Evolutionary conservation across 1,284 basidiomycete genomes (phyloP).

Genomic region (Ganoderma resinaceum): DNA sequence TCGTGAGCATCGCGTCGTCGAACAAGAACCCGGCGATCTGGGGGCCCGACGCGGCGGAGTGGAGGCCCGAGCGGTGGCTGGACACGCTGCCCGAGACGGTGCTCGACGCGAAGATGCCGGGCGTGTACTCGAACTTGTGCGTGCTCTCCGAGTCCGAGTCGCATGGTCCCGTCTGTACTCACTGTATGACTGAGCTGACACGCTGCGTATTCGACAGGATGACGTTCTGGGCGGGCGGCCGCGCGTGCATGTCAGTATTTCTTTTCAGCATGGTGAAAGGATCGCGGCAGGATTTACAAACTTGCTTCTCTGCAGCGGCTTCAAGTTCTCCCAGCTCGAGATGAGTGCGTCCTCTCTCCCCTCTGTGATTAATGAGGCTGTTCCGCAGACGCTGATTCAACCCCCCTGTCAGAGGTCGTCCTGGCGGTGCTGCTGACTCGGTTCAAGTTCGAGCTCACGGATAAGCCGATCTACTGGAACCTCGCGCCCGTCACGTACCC

Average conservation of each 20-base stretch:
- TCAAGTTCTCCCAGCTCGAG: constrained; percentile 15
- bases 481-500: constrained; percentile 21
- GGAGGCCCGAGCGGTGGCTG: constrained; percentile 23
- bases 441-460: constrained; percentile 26
- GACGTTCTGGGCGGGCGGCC: constrained; percentile 8
- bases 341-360: not conserved
- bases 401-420: constrained; percentile 24
- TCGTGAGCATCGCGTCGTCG: constrained; percentile 16
- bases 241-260: constrained; percentile 16
- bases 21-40: constrained; percentile 48
- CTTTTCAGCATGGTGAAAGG: constrained; percentile 12
- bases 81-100: constrained; percentile 13
- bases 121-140: constrained; percentile 31
- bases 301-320: not conserved
- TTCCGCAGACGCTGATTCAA: not conserved
- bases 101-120: constrained; percentile 15
- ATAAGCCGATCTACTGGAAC: constrained; percentile 28
- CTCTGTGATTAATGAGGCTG: no score
- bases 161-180: no score
- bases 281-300: constrained; percentile 16
- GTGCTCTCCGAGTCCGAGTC: constrained; percentile 2
- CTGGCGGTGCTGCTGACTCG: constrained; percentile 20
- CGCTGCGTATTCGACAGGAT: not conserved
- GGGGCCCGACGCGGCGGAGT: constrained; percentile 33
- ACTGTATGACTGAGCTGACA: no score